These are phyloP conservation scores for Eucalyptus lansdowneana DNA, from an alignment of 345 rosid genomes.

Conservation along the genomic window DNA sequence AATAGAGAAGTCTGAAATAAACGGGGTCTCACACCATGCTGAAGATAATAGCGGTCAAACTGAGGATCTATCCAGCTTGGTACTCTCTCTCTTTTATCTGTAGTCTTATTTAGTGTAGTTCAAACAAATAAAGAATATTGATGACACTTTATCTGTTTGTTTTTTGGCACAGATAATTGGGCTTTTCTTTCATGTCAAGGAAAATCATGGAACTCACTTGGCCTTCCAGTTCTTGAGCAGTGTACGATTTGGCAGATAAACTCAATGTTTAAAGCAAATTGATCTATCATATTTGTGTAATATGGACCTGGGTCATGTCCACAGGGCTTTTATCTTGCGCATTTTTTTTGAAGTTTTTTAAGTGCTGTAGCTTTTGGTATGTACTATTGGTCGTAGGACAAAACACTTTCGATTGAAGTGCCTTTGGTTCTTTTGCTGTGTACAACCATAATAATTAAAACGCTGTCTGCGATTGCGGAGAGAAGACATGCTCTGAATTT, in stretches of 20 bases:
- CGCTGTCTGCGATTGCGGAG: background rate
- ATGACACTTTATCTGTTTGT: background rate
- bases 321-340: background rate
- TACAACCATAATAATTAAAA: background rate
- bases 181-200: conserved; percentile 76
- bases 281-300: background rate
- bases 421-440: background rate
- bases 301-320: background rate
- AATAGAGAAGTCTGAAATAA: conserved; percentile 47
- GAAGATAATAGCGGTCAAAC: conserved; percentile 23
- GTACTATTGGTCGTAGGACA: background rate
- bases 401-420: background rate
- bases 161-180: conserved; percentile 66
- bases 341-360: background rate
- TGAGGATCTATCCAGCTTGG: conserved; percentile 79
- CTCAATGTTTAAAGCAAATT: background rate
- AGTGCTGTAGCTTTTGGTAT: background rate
- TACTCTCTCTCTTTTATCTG: conserved; percentile 9
- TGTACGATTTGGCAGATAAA: conserved; percentile 25
- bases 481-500: background rate
- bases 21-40: conserved; percentile 34
- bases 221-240: conserved; percentile 88
- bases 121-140: background rate
- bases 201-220: conserved; percentile 59
- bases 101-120: background rate